A percentile compares a stretch with the other conserved stretches of the same genome.
Conservation (phyloP, 768 basidiomycete genomes). For the Leccinellum albellum region DNA sequence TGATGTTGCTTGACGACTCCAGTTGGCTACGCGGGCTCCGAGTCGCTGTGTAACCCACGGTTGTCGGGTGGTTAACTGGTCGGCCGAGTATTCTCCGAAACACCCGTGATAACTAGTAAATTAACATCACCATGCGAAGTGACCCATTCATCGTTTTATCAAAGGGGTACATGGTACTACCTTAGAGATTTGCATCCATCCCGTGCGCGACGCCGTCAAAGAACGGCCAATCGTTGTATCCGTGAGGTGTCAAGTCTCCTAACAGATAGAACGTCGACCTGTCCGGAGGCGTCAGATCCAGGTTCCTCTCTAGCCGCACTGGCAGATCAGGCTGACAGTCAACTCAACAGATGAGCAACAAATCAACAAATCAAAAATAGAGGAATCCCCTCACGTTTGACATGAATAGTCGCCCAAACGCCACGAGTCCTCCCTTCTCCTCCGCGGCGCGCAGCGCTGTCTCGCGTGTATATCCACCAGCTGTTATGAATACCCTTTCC, state of each 20-base stretch:
- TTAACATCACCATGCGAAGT: not conserved
- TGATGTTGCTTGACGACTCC: not conserved
- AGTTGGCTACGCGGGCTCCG: not conserved
- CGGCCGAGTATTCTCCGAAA: constrained; percentile 14
- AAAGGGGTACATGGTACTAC: not conserved
- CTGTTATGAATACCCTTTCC: not conserved
- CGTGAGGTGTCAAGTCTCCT: not conserved
- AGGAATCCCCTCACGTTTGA: not conserved
- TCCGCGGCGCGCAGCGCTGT: not conserved
- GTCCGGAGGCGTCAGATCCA: not conserved
- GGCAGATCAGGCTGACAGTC: not conserved
- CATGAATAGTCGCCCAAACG: not conserved
- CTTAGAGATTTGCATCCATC: not conserved
- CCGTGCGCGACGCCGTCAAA: not conserved
- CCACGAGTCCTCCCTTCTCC: not conserved
- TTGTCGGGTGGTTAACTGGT: not conserved
- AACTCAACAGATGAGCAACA: not conserved
- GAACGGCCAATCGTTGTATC: not conserved
- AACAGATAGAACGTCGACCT: not conserved
- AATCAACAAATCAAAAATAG: not conserved
- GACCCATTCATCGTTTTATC: not conserved
- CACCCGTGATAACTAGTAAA: not conserved
- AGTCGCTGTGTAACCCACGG: not conserved
- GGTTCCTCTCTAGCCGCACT: not conserved
- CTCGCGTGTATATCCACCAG: not conserved